These are phyloP conservation scores for Baorangia bicolor DNA, from an alignment of 768 basidiomycete species.

Conservation along the genomic window DNA sequence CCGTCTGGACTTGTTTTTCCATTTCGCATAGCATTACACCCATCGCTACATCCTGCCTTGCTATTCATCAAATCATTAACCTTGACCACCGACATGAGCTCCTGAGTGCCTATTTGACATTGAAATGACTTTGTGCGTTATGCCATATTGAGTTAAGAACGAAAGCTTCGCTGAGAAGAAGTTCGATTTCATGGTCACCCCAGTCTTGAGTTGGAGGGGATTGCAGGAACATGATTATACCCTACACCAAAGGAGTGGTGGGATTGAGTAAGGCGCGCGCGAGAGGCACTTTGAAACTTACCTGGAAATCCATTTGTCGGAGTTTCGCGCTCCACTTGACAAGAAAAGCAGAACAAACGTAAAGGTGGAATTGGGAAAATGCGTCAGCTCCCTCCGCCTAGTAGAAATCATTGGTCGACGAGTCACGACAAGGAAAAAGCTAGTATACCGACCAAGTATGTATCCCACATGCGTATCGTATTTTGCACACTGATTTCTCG, in stretches of 20 bases:
- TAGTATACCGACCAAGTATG: conserved; percentile 75
- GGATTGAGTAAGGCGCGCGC: background rate
- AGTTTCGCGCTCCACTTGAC: conserved; percentile 94
- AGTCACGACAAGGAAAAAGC: background rate
- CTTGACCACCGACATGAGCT: background rate
- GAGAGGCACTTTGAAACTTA: conserved; percentile 31
- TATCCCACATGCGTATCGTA: conserved; percentile 99
- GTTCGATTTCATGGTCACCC: conserved; percentile 94
- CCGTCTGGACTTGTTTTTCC: background rate
- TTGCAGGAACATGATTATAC: conserved; percentile 98
- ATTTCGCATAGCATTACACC: conserved; percentile 23
- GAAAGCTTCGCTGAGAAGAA: conserved; percentile 94
- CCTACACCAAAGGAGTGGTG: conserved; percentile 44
- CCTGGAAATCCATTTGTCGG: conserved; percentile 98
- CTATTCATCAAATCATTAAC: conserved; percentile 7
- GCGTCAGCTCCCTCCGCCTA: conserved; percentile 97
- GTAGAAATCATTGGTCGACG: background rate
- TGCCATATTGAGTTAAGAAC: conserved; percentile 92
- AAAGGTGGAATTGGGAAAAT: conserved; percentile 98
- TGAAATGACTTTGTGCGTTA: conserved; percentile 87
- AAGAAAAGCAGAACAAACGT: conserved; percentile 96
- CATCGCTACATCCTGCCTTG: conserved; percentile 25
- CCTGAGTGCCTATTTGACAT: conserved; percentile 41
- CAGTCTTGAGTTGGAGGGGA: conserved; percentile 90
- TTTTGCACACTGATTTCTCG: conserved; percentile 95